Evolutionary conservation across 495 filamentous ascomycete genomes (phyloP), one percentile per base, ranked within the genome.

Genomic region (Articulospora tetracladia): DNA sequence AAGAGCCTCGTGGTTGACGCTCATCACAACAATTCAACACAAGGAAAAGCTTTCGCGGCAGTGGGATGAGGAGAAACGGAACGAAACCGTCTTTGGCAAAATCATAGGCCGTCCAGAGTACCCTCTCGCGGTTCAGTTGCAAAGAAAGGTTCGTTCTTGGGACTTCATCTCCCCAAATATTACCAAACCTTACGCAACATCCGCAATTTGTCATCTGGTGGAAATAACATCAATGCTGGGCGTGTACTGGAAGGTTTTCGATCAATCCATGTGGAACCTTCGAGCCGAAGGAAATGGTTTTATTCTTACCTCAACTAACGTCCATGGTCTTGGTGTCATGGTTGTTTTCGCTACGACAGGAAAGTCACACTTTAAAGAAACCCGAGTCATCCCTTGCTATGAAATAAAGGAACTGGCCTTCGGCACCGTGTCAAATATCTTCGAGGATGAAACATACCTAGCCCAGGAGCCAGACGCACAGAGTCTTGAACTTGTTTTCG

Each of bases 231-330:
- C 77, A 25, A 75, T 79, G 70, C 60, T 82, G 51, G 78, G 78
- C 0, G 71, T 82, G 11, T 69, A 82, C 66, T 82, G 78, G 79
- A 76, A 74, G 55, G 75, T 75, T 57, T 79, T 78, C 58, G 72
- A 79, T 64, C 60, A 74, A 17, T 68, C 59, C 10, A 65, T 66
- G 34, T 75, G 79, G 63, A 70, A 71, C 1, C 76, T 79, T 46
- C 72, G 79, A 28, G 79, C 72, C 39, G 79, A 80, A 63, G 79
- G 79, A 1, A 82, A 82, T 61, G 78, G 78, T 0, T 78, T 68
- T 63, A 75, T 79, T 46, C 55, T 82, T 26, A 75, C 73, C 1
- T 78, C 77, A 30, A 67, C 71, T 1, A 61, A 69, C 11, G 68
- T 74, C 6, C 60, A 71, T 32, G 77, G 79, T 7, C 68, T 78